phyloP scores from a whole-genome alignment of 495 filamentous ascomycete species.

The Thozetella sp. region DNA sequence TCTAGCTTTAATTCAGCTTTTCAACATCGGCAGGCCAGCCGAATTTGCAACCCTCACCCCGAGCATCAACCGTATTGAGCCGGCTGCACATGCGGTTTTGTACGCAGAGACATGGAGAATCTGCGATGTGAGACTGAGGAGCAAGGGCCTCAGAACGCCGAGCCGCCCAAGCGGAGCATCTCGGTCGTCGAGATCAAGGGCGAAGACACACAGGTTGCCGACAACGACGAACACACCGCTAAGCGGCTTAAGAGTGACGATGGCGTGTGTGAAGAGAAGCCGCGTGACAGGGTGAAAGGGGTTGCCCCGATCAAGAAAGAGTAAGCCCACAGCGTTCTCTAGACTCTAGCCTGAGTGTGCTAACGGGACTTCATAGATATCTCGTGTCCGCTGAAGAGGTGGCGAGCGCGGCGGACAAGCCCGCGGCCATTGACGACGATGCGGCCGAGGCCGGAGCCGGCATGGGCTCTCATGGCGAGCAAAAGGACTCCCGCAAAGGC shows the following conservation, averaged over 20 bases:
- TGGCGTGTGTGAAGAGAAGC: slow-evolving; percentile 9
- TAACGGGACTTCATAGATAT: slow-evolving; percentile 51
- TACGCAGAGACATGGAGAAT: no score
- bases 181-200: slow-evolving; percentile 10
- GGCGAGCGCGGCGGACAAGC: slow-evolving; percentile 12
- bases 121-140: no score
- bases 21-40: no score
- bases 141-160: slow-evolving; percentile 3
- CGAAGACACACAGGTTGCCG: not conserved
- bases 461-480: slow-evolving; percentile 38
- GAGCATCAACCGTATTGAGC: no score
- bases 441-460: slow-evolving; percentile 63
- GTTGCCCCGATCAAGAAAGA: slow-evolving; percentile 84
- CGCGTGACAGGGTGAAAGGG: slow-evolving; percentile 56
- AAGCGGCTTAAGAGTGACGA: slow-evolving; percentile 64
- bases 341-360: slow-evolving; percentile 2
- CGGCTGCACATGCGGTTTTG: no score
- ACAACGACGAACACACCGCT: slow-evolving; percentile 42
- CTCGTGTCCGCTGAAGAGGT: slow-evolving; percentile 43
- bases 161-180: slow-evolving; percentile 14
- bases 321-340: slow-evolving; percentile 46
- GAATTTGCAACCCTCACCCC: no score
- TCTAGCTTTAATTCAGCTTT: no score
- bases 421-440: slow-evolving; percentile 60
- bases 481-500: slow-evolving; percentile 25